A percentile compares a stretch with the other conserved stretches of the same genome.
Conservation (phyloP, 1,284 basidiomycete genomes). For the Trichosporon faecale region DNA sequence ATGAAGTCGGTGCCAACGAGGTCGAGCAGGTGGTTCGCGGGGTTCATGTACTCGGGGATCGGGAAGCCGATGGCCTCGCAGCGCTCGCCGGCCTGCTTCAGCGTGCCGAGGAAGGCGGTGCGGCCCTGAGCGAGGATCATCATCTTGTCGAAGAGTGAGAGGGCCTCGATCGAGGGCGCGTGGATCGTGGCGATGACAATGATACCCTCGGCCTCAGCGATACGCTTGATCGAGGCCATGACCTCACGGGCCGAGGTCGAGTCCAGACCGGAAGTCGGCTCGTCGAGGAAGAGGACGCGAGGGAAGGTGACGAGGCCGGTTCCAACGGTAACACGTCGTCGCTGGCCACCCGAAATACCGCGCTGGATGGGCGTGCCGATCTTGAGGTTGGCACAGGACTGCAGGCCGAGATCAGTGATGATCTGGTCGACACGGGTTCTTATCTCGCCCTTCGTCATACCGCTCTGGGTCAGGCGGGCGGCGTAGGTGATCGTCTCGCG, state of each 20-base stretch:
- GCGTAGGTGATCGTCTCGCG: constrained; percentile 34
- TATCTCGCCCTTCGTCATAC: constrained; percentile 13
- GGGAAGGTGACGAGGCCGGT: constrained; percentile 47
- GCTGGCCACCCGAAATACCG: constrained; percentile 53
- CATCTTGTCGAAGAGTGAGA: constrained; percentile 44
- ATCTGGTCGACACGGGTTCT: constrained; percentile 22
- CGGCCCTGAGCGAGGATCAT: constrained; percentile 44
- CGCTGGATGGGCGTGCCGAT: constrained; percentile 53
- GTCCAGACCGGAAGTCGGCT: constrained; percentile 45
- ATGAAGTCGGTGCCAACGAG: constrained; percentile 38
- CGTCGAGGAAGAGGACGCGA: constrained; percentile 52
- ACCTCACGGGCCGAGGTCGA: constrained; percentile 25
- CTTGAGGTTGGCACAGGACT: constrained; percentile 16
- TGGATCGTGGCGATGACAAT: constrained; percentile 50
- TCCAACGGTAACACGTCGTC: constrained; percentile 48
- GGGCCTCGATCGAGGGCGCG: constrained; percentile 49
- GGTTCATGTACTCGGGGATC: constrained; percentile 32
- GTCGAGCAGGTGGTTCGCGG: constrained; percentile 37
- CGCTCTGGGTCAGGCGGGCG: constrained; percentile 21
- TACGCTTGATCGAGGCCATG: constrained; percentile 22
- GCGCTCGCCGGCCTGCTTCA: constrained; percentile 21
- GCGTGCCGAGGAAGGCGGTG: constrained; percentile 34
- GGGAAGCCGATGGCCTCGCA: constrained; percentile 26
- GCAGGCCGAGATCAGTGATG: constrained; percentile 24
- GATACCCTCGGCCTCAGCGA: constrained; percentile 20